phyloP scores from a whole-genome alignment of 441 rosid species.

The Kokia cookei region DNA sequence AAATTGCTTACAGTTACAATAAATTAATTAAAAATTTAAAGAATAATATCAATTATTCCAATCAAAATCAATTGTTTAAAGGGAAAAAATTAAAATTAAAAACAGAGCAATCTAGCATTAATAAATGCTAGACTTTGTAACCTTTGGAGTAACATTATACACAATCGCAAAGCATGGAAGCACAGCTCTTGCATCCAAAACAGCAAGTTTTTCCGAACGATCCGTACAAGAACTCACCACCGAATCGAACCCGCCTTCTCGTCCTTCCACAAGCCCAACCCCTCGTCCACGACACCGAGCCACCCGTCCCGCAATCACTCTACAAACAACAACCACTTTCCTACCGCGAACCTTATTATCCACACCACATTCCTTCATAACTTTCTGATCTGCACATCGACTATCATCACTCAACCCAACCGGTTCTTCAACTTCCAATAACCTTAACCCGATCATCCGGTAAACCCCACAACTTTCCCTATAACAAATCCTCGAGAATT shows the following conservation, averaged over 20 bases:
- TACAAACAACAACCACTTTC: neutral
- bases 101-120: too few relatives aligned
- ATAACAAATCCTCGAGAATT: neutral
- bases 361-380: neutral
- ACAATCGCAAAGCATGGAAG: neutral
- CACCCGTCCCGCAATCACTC: slow-evolving; percentile 1
- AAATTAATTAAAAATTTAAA: too few relatives aligned
- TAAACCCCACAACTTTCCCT: neutral
- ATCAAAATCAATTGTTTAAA: too few relatives aligned
- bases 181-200: slow-evolving; percentile 5
- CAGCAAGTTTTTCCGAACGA: neutral
- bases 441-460: neutral
- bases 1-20: too few relatives aligned
- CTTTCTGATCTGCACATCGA: neutral
- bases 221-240: neutral
- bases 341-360: neutral
- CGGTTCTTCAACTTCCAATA: neutral
- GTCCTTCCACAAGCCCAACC: neutral
- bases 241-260: slow-evolving; percentile 4
- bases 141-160: neutral
- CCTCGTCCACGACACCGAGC: neutral
- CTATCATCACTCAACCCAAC: neutral
- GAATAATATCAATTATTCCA: too few relatives aligned
- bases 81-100: too few relatives aligned
- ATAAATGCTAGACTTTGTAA: neutral